Evolutionary conservation across 129 eudicot species (phyloP).

Genomic region (Lactuca saligna): DNA sequence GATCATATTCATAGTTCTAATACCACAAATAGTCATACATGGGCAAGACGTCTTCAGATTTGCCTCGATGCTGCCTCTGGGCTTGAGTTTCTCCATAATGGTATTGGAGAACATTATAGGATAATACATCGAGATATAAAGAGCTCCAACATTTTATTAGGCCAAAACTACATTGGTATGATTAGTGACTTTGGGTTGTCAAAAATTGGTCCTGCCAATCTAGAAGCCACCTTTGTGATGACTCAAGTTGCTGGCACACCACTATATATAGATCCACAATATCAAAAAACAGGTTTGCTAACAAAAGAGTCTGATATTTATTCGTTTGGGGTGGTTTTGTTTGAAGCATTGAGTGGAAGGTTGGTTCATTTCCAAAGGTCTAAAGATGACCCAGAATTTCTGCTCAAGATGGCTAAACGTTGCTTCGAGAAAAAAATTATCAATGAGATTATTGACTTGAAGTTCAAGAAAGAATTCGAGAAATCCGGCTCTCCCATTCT

Average conservation of each 20-base stretch:
- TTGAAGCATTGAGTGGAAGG: constrained; percentile 30
- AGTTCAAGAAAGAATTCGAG: constrained; percentile 16
- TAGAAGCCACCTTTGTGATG: constrained; percentile 31
- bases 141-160: constrained; percentile 1
- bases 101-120: neutral
- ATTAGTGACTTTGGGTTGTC: constrained; percentile 34
- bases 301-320: constrained; percentile 37
- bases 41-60: neutral
- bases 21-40: neutral
- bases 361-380: constrained; percentile 12
- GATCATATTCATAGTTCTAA: neutral
- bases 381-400: constrained; percentile 26
- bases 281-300: constrained; percentile 24
- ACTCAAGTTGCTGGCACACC: constrained; percentile 37
- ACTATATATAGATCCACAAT: constrained; percentile 33
- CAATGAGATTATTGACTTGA: constrained; percentile 15
- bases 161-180: neutral
- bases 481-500: neutral
- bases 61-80: constrained; percentile 11
- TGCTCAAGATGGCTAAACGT: constrained; percentile 27
- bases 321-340: constrained; percentile 35
- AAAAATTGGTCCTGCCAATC: constrained; percentile 33
- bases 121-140: neutral
- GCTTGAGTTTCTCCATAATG: neutral
- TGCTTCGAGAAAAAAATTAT: constrained; percentile 20